Evolutionary conservation across 2,329 filamentous ascomycete genomes (phyloP), one percentile per base, ranked within the genome.

Genomic region (Cadophora sp.): DNA sequence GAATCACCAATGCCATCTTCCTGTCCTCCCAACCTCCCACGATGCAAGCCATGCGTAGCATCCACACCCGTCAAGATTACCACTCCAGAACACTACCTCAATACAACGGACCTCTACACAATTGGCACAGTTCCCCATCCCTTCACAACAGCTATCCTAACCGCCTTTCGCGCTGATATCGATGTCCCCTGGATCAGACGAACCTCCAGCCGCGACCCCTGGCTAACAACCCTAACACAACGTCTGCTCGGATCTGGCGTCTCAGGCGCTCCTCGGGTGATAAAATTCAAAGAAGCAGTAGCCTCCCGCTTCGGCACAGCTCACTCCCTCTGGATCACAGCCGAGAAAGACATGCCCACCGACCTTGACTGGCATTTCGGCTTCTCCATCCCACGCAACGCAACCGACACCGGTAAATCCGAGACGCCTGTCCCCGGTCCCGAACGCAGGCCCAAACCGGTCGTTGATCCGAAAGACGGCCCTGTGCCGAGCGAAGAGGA

Each of bases 101-200:
- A 97, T 78, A 85, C 84, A 4, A 89, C 89, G 16, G 83, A 83
- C 1, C 77, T 91, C 18, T 98, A 94, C 81, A 93, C 91, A 2
- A 92, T 99, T 70, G 94, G 91, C 67, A 92, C 89, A 0, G 90
- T 98, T 14, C 95, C 95, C 0, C 96, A 99, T 77, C 96, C 96
- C 0, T 97, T 94, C 82, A 97, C 94, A 1, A 83, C 93, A 50
- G 86, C 89, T 63, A 86, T 88, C 14, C 82, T 98, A 20, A 84
- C 88, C 66, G 84, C 88, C 70, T 84, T 88, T 66, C 83, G 86
- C 48, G 83, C 87, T 2, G 80, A 84, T 1, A 81, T 92, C 59
- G 89, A 90, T 58, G 80, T 90, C 1, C 78, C 82, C 8, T 91
- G 88, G 81, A 86, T 94, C 68, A 86, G 90, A 55, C 84, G 89